phyloP scores from a whole-genome alignment of 2,329 filamentous ascomycete genomes.

The Neodidymelliopsis sp. region DNA sequence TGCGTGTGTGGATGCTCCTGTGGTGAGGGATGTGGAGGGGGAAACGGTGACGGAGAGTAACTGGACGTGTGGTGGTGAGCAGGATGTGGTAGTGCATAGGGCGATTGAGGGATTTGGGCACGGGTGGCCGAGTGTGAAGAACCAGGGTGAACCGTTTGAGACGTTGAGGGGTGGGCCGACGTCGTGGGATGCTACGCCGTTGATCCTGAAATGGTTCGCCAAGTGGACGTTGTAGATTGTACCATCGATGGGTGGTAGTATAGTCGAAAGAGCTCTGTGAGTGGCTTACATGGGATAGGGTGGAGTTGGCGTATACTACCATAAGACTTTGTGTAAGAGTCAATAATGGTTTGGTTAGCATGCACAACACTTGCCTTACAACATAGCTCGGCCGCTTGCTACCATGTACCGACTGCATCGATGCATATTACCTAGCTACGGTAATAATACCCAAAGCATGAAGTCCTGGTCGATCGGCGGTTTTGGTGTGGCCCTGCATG shows the following conservation, averaged over 20 bases:
- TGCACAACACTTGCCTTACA: too few species aligned
- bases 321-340: too few species aligned
- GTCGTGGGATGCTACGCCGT: conserved; percentile 31
- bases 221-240: conserved; percentile 22
- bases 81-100: conserved; percentile 26
- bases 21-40: conserved; percentile 8
- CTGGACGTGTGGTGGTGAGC: conserved; percentile 26
- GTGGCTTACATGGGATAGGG: too few species aligned
- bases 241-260: too few species aligned
- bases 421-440: too few species aligned
- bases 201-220: conserved; percentile 30
- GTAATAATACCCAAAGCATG: too few species aligned
- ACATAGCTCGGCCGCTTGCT: too few species aligned
- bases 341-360: too few species aligned
- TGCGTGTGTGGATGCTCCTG: conserved; percentile 9
- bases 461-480: neutral
- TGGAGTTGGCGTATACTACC: too few species aligned
- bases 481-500: conserved; percentile 2
- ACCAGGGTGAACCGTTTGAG: conserved; percentile 30
- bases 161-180: conserved; percentile 26
- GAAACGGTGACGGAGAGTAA: conserved; percentile 19
- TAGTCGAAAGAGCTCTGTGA: too few species aligned
- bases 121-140: conserved; percentile 30
- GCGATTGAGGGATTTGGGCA: conserved; percentile 31
- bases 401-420: too few species aligned